Evolutionary conservation across 169 alveolate species (phyloP).

Genomic region (Babesia bovis): DNA sequence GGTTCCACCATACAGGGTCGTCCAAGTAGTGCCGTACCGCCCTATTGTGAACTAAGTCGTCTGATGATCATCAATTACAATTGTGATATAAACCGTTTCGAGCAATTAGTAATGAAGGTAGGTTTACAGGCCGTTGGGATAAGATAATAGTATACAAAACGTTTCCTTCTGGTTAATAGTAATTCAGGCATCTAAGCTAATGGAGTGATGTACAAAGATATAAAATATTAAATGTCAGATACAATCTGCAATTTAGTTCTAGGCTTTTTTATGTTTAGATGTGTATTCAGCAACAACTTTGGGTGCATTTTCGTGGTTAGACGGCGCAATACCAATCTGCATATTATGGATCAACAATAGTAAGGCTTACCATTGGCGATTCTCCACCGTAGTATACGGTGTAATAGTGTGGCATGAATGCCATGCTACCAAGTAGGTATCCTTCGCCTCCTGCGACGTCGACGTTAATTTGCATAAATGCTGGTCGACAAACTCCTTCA

Average conservation of each 20-base stretch:
- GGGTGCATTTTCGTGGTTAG: constrained; percentile 57
- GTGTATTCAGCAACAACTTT: not conserved
- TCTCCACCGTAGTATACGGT: constrained; percentile 81
- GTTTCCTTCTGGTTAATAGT: constrained; percentile 60
- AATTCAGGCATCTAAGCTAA: constrained; percentile 22
- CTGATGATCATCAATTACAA: constrained; percentile 64
- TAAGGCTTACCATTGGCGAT: constrained; percentile 61
- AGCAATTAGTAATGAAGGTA: constrained; percentile 59
- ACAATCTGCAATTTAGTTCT: not conserved
- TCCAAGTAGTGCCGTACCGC: constrained; percentile 55
- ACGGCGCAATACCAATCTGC: constrained; percentile 77
- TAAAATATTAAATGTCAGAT: not conserved
- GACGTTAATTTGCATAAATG: constrained; percentile 86
- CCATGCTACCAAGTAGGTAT: constrained; percentile 82
- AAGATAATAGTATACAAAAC: too few relatives aligned
- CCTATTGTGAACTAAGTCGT: constrained; percentile 77
- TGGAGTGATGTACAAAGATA: not conserved
- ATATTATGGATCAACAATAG: not conserved
- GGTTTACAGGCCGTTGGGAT: not conserved
- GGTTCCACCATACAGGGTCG: not conserved
- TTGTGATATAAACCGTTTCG: constrained; percentile 67
- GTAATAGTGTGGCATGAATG: constrained; percentile 83
- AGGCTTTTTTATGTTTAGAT: not conserved
- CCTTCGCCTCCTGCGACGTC: constrained; percentile 85
- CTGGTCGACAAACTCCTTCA: constrained; percentile 79